phyloP scores from a whole-genome alignment of 2,329 filamentous ascomycete genomes.

The Arthrocladium fulminans region DNA sequence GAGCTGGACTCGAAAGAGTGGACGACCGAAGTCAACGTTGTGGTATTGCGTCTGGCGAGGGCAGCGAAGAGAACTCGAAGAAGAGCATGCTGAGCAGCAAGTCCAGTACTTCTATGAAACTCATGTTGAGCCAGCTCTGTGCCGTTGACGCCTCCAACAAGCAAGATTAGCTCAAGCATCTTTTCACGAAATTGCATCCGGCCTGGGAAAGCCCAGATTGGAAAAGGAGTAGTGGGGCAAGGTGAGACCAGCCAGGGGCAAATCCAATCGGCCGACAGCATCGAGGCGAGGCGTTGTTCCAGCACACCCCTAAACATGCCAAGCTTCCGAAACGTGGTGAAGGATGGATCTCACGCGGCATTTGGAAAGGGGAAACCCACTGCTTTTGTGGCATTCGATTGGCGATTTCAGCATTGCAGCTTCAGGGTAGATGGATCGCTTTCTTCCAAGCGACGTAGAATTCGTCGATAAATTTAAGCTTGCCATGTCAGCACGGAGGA shows the following conservation, averaged over 20 bases:
- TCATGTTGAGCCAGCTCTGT: background rate
- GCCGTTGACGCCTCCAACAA: slow-evolving; percentile 1
- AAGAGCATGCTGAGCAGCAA: background rate
- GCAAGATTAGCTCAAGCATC: background rate
- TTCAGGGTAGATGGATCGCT: background rate
- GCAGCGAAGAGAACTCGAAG: slow-evolving; percentile 1
- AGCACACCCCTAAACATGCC: background rate
- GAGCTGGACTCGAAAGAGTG: slow-evolving; percentile 23
- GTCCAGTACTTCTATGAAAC: slow-evolving; percentile 4
- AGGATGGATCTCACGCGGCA: background rate
- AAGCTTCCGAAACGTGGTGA: background rate
- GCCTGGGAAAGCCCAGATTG: background rate
- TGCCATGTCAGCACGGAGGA: background rate
- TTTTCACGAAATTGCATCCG: slow-evolving; percentile 7
- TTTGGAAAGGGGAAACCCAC: slow-evolving; percentile 3
- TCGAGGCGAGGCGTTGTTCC: background rate
- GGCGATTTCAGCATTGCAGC: background rate
- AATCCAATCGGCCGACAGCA: background rate
- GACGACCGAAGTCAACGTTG: slow-evolving; percentile 22
- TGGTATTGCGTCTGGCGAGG: slow-evolving; percentile 6
- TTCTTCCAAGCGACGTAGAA: background rate
- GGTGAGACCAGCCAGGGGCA: background rate
- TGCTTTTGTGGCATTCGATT: slow-evolving; percentile 1
- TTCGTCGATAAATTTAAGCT: background rate
- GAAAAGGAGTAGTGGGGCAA: slow-evolving; percentile 8